A percentile compares a stretch with the other conserved stretches of the same genome.
Evolutionary conservation across 2,329 filamentous ascomycete species (phyloP).

Genomic region (Zarea fungicola): DNA sequence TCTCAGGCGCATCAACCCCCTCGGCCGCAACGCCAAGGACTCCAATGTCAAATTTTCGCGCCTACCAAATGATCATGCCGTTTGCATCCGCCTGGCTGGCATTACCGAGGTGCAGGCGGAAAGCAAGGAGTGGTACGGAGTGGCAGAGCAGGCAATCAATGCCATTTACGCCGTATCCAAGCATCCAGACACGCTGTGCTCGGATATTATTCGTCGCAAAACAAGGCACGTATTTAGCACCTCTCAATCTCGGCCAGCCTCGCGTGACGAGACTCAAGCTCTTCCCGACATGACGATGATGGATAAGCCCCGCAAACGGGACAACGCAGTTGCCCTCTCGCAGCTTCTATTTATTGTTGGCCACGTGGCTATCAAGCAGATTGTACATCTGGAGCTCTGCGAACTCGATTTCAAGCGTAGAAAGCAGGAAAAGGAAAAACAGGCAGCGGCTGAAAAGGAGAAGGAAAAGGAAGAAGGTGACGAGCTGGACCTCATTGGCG

Average conservation of each 20-base stretch:
- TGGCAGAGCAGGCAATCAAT: constrained; percentile 92
- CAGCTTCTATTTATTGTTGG: constrained; percentile 93
- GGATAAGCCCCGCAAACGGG: constrained; percentile 50
- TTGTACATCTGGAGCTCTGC: constrained; percentile 95
- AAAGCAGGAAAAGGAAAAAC: constrained; percentile 84
- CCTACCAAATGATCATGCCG: constrained; percentile 85
- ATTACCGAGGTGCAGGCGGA: constrained; percentile 83
- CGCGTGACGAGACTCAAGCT: constrained; percentile 40
- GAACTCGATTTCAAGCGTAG: constrained; percentile 96
- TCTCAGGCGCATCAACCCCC: constrained; percentile 82
- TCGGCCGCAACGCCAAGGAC: constrained; percentile 72
- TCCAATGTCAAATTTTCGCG: constrained; percentile 65
- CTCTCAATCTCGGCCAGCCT: constrained; percentile 42
- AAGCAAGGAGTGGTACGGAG: constrained; percentile 92
- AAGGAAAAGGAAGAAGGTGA: constrained; percentile 65
- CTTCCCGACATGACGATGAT: constrained; percentile 28
- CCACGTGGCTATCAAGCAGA: constrained; percentile 97
- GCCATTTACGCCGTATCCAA: constrained; percentile 93
- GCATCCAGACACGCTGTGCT: constrained; percentile 89
- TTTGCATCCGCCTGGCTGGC: constrained; percentile 72
- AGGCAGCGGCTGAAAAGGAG: constrained; percentile 43
- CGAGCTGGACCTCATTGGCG: constrained; percentile 92
- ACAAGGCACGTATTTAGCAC: constrained; percentile 71
- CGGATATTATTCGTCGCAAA: constrained; percentile 82
- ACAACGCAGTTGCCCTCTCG: constrained; percentile 71